phyloP scores from a whole-genome alignment of 129 eudicot genomes.

The Lactuca saligna region DNA sequence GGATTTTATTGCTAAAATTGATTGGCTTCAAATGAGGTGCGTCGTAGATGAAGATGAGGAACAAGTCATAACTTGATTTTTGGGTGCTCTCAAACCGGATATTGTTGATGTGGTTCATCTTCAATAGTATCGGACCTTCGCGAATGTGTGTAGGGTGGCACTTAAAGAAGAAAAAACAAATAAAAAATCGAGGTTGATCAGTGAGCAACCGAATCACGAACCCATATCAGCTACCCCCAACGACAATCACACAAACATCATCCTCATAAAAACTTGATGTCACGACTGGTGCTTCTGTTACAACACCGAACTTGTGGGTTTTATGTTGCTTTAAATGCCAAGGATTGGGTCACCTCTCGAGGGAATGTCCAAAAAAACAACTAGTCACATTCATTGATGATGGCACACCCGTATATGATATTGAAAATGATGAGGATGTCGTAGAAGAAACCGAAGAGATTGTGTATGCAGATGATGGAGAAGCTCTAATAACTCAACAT shows the following conservation, averaged over 20 bases:
- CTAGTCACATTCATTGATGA: background rate
- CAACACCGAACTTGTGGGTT: background rate
- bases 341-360: background rate
- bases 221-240: background rate
- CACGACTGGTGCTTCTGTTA: background rate
- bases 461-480: background rate
- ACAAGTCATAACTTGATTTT: too few relatives aligned
- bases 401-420: background rate
- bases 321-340: slow-evolving; percentile 9
- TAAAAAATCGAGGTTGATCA: background rate
- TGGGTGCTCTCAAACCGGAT: too few relatives aligned
- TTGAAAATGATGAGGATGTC: background rate
- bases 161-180: background rate
- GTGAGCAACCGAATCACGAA: background rate
- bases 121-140: too few relatives aligned
- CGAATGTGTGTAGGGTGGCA: background rate
- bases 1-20: too few relatives aligned
- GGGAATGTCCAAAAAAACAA: background rate
- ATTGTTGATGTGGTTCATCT: too few relatives aligned
- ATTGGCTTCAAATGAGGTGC: too few relatives aligned
- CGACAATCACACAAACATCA: background rate
- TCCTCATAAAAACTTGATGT: background rate
- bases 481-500: background rate
- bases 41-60: too few relatives aligned
- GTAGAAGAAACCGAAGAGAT: background rate